phyloP scores from a whole-genome alignment of 768 basidiomycete species.

The Fomitopsis pulvina region DNA sequence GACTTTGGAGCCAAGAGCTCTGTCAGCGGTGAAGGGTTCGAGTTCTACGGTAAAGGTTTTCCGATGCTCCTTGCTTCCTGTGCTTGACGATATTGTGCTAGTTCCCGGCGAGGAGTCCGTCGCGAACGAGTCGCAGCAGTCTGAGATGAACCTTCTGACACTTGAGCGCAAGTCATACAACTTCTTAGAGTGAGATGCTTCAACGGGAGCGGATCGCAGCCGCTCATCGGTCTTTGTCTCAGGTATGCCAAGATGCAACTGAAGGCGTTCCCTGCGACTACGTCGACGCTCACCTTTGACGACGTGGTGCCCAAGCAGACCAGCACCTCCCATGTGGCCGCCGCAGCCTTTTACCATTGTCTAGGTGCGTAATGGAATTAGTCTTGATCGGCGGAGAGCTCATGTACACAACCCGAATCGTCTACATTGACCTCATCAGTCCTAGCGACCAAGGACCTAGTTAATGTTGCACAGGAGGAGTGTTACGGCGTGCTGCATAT shows the following conservation, averaged over 20 bases:
- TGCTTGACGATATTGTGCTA: slow-evolving; percentile 7
- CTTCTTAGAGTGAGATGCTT: slow-evolving; percentile 60
- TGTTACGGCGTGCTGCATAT: slow-evolving; percentile 52
- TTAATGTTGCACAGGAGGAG: slow-evolving; percentile 52
- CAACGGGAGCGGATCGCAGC: background rate
- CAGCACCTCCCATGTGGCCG: slow-evolving; percentile 72
- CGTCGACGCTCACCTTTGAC: slow-evolving; percentile 50
- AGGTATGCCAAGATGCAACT: slow-evolving; percentile 80
- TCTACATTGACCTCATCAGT: slow-evolving; percentile 37
- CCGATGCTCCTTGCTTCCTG: background rate
- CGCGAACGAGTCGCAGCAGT: slow-evolving; percentile 41
- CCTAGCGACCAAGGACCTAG: slow-evolving; percentile 66
- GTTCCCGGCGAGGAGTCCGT: slow-evolving; percentile 25
- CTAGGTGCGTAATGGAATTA: slow-evolving; percentile 42
- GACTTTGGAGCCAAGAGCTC: slow-evolving; percentile 29
- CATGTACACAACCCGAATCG: background rate
- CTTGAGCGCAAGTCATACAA: slow-evolving; percentile 75
- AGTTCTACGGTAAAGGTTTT: slow-evolving; percentile 49
- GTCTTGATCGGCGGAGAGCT: background rate
- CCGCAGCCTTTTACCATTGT: slow-evolving; percentile 81
- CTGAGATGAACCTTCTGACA: slow-evolving; percentile 47
- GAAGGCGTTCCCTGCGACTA: slow-evolving; percentile 44
- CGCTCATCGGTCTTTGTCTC: background rate
- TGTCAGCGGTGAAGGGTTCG: slow-evolving; percentile 55
- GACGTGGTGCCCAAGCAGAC: slow-evolving; percentile 57